phyloP scores from a whole-genome alignment of 768 basidiomycete genomes.

The Tricholoma hemisulphureum region DNA sequence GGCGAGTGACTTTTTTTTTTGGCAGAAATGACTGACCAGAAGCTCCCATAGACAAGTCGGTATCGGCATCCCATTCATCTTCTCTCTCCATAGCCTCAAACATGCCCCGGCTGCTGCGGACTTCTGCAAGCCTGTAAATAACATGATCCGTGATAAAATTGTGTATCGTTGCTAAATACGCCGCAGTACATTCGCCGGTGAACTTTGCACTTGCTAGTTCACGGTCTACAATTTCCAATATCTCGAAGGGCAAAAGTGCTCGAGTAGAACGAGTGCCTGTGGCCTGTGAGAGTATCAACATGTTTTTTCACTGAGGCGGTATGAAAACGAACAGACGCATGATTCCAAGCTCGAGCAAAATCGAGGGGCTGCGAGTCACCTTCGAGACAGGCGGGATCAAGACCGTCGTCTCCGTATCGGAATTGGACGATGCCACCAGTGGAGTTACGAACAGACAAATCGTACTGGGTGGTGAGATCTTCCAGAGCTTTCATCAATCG shows the following conservation, averaged over 20 bases:
- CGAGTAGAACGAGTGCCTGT: conserved; percentile 57
- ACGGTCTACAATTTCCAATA: conserved; percentile 66
- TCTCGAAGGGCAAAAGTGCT: conserved; percentile 83
- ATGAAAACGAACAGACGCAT: conserved; percentile 60
- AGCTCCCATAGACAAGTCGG: conserved; percentile 74
- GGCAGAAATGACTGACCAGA: conserved; percentile 47
- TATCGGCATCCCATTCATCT: conserved; percentile 75
- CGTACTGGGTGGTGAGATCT: conserved; percentile 95
- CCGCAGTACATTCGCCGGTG: conserved; percentile 64
- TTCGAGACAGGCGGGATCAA: conserved; percentile 95
- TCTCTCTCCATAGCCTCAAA: conserved; percentile 75
- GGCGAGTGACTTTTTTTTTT: not conserved
- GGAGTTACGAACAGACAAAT: conserved; percentile 92
- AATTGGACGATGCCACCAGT: conserved; percentile 96
- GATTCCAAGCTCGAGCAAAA: conserved; percentile 81
- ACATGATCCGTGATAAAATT: conserved; percentile 70
- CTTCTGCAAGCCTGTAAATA: conserved; percentile 60
- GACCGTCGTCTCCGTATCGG: conserved; percentile 92
- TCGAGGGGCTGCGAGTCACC: conserved; percentile 95
- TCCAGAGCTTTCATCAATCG: conserved; percentile 99
- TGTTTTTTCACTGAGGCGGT: not conserved
- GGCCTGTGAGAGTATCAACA: conserved; percentile 44
- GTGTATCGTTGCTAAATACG: conserved; percentile 68
- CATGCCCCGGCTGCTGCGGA: conserved; percentile 75
- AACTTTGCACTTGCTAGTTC: conserved; percentile 61